These are phyloP conservation scores for Erodium texanum DNA, from an alignment of 441 rosid genomes.

Conservation along the genomic window DNA sequence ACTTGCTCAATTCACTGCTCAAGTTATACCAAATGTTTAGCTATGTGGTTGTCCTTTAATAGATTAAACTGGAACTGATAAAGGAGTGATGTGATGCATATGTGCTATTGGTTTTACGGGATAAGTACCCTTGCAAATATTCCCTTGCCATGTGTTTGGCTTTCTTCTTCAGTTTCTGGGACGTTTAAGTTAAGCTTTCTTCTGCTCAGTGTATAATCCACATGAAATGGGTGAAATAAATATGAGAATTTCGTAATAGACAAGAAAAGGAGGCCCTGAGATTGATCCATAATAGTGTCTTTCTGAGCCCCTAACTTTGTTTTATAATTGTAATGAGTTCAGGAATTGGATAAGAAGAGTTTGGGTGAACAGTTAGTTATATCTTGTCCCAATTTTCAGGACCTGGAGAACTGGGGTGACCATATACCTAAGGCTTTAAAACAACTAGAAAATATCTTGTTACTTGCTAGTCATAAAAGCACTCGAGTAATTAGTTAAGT, in stretches of 20 bases:
- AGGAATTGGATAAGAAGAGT: background rate
- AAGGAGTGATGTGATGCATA: background rate
- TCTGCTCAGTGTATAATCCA: background rate
- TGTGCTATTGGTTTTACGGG: background rate
- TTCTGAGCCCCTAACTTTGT: background rate
- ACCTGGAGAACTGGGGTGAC: too few relatives aligned
- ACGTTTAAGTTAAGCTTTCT: background rate
- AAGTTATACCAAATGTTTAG: background rate
- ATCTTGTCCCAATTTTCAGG: too few relatives aligned
- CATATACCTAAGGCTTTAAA: too few relatives aligned
- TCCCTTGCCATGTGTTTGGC: background rate
- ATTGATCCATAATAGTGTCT: background rate
- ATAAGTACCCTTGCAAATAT: background rate
- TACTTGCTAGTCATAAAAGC: too few relatives aligned
- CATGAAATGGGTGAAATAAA: background rate
- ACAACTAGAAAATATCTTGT: too few relatives aligned
- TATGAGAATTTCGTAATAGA: background rate
- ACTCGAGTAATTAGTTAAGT: too few relatives aligned
- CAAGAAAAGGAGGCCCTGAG: background rate
- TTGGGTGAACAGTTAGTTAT: too few relatives aligned
- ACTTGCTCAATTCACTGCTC: background rate
- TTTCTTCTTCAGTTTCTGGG: background rate
- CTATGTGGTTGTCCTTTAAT: background rate
- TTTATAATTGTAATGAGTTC: background rate
- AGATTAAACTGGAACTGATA: background rate